phyloP scores from a whole-genome alignment of 495 filamentous ascomycete species.

The Polyplosphaeria fusca region DNA sequence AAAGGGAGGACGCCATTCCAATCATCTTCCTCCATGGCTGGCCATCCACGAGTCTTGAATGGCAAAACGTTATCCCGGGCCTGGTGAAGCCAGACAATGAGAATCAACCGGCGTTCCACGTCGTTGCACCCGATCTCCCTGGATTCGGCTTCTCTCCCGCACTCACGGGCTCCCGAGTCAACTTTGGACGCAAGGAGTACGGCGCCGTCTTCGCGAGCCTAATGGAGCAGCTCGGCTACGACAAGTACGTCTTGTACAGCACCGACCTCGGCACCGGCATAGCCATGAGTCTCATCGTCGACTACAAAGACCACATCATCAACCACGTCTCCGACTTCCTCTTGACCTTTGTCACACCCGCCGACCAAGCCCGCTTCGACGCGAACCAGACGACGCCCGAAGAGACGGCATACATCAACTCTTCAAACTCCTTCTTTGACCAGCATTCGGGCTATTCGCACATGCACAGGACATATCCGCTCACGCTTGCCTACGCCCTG shows the following conservation, averaged over 20 bases:
- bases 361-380: not conserved
- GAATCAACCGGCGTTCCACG: not conserved
- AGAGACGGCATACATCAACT: not conserved
- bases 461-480: not conserved
- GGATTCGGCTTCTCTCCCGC: conserved; percentile 1
- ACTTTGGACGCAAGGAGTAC: not conserved
- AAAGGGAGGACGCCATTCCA: not conserved
- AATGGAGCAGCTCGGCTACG: conserved; percentile 5
- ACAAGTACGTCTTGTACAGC: not conserved
- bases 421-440: not conserved
- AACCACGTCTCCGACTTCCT: not conserved
- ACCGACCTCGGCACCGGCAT: not conserved
- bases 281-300: not conserved
- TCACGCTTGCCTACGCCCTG: not conserved
- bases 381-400: conserved; percentile 1
- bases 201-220: not conserved
- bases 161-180: not conserved
- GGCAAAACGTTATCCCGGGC: not conserved
- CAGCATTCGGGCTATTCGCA: not conserved
- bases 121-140: conserved; percentile 1
- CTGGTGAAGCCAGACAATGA: not conserved
- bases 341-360: too few species aligned
- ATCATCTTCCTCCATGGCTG: conserved; percentile 1
- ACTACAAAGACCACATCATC: not conserved
- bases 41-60: conserved; percentile 3